Evolutionary conservation across 2,329 filamentous ascomycete species (phyloP).

Genomic region (Cordyceps cateniannulata): DNA sequence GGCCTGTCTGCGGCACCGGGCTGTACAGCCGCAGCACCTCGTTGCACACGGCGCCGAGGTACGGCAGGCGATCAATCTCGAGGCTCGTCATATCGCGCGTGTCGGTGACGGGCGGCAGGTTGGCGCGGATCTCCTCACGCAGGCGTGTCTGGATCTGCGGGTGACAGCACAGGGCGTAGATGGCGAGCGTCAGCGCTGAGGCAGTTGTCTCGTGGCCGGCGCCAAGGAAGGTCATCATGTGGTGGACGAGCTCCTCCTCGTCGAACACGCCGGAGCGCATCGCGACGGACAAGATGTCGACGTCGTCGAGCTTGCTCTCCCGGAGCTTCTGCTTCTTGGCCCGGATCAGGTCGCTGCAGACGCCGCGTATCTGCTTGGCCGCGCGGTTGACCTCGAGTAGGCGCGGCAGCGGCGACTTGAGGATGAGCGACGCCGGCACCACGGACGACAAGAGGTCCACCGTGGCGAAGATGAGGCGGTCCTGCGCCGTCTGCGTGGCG

Average conservation of each 20-base stretch:
- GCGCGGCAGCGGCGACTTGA: background rate
- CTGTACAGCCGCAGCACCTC: conserved; percentile 70
- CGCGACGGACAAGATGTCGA: conserved; percentile 72
- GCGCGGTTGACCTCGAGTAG: conserved; percentile 24
- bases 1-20: conserved; percentile 56
- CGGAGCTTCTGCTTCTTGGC: conserved; percentile 51
- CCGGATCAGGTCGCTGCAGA: conserved; percentile 58
- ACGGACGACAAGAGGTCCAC: background rate
- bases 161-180: conserved; percentile 53
- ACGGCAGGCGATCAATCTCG: conserved; percentile 66
- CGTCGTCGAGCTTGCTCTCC: conserved; percentile 38
- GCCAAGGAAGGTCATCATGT: conserved; percentile 67
- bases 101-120: conserved; percentile 44
- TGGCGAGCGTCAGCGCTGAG: conserved; percentile 33
- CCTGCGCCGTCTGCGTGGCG: background rate
- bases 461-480: background rate
- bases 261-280: conserved; percentile 62
- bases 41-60: conserved; percentile 62
- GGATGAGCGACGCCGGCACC: background rate
- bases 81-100: conserved; percentile 22
- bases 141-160: conserved; percentile 60
- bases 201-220: conserved; percentile 64
- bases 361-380: conserved; percentile 48
- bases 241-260: conserved; percentile 62
- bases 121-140: conserved; percentile 58